Base-by-base conservation (phyloP, 352 stramenopile genomes). In the Globisporangium paddicum region DNA sequence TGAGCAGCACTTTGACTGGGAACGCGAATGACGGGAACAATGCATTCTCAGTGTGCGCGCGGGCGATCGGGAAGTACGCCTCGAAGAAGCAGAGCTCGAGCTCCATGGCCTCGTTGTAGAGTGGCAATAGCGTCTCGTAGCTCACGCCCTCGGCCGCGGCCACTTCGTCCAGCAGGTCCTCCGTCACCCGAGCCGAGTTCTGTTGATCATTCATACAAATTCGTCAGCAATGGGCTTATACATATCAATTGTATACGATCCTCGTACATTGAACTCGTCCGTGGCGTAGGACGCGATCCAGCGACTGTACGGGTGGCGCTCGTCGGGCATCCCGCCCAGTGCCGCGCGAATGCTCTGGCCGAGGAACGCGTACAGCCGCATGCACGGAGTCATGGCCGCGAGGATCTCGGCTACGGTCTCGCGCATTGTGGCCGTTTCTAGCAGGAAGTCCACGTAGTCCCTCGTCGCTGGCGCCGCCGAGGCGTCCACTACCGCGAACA, bases 51-150 rank as follows among this genome's bases (percentile, higher is more conserved):
- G 63, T 21, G 30, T 62, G 32, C 13, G 69, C 69, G 5, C 60
- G 54, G 10, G 45, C 44, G 18, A 75, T 44, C 8, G 71, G 67
- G 51, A 77, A 82, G 42, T 70, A 77, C 58, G 69, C 62, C 19
- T 86, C 74, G 32, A 83, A 86, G 70, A 86, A 86, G 40, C 63
- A 48, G 14, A 82, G 63, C 58, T 86, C 76, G 6, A 86, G 69
- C 45, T 77, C 58, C 73, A 86, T 84, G 7, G 73, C 76, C 13
- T 41, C 44, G 49, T 78, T 73, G 73, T 86, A 86, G 11, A 77
- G 64, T 23, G 64, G 52, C 44, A 58, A n/a, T 11, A 86, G 61
- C 30, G 58, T 66, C 30, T 68, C 63, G 19, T 58, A 64, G 5
- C 45, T 28, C 5, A 73, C 45, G 10, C 50, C 28, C 38, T 84